These are phyloP conservation scores for Sporisorium scitamineum DNA, from an alignment of 1,284 basidiomycete genomes.

Conservation along the genomic window DNA sequence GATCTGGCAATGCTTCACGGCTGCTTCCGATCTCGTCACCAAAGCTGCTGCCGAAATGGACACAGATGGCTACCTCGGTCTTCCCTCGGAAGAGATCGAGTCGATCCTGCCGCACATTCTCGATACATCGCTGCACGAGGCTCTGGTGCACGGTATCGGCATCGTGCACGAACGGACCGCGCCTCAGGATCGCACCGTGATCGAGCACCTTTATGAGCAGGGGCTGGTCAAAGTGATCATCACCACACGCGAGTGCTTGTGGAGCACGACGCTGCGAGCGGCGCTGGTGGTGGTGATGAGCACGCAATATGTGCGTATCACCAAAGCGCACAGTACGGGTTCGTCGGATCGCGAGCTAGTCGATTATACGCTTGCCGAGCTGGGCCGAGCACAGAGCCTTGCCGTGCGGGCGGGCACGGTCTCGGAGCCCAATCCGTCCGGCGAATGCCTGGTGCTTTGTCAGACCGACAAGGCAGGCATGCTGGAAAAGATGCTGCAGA, in stretches of 20 bases:
- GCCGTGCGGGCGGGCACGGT: slow-evolving; percentile 76
- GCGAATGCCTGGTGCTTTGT: slow-evolving; percentile 79
- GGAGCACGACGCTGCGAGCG: slow-evolving; percentile 85
- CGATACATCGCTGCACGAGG: slow-evolving; percentile 78
- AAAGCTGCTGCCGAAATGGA: slow-evolving; percentile 83
- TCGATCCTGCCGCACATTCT: slow-evolving; percentile 76
- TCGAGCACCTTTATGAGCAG: slow-evolving; percentile 85
- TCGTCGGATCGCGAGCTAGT: slow-evolving; percentile 76
- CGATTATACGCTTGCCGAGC: slow-evolving; percentile 83
- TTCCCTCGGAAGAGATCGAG: slow-evolving; percentile 76
- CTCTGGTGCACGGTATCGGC: slow-evolving; percentile 88
- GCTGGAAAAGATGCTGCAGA: slow-evolving; percentile 82
- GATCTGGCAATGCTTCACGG: slow-evolving; percentile 79
- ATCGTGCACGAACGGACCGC: slow-evolving; percentile 83
- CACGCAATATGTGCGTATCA: slow-evolving; percentile 82
- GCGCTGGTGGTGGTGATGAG: slow-evolving; percentile 88
- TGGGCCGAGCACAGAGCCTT: slow-evolving; percentile 90
- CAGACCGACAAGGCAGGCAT: slow-evolving; percentile 85
- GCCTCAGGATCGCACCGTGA: slow-evolving; percentile 79
- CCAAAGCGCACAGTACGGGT: slow-evolving; percentile 27
- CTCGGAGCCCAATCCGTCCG: slow-evolving; percentile 45
- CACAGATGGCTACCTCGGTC: slow-evolving; percentile 76
- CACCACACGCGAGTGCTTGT: slow-evolving; percentile 83
- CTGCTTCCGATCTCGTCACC: slow-evolving; percentile 87
- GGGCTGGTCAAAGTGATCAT: slow-evolving; percentile 86